These are phyloP conservation scores for Pachysandra terminalis DNA, from an alignment of 164 flowering plant species.

Conservation along the genomic window DNA sequence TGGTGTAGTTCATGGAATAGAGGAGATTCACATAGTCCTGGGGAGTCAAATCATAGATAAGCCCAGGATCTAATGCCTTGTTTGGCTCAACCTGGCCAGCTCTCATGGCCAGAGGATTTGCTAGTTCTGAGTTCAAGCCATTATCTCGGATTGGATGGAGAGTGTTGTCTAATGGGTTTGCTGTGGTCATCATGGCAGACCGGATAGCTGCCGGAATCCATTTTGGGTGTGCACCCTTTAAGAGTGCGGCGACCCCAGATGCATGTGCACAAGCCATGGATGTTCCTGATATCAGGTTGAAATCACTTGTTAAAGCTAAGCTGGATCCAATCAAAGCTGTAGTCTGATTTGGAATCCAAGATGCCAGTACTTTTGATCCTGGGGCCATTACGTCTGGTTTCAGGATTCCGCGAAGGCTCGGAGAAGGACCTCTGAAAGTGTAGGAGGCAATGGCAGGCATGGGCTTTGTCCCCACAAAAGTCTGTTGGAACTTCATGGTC, in stretches of 20 bases:
- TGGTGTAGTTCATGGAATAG: slow-evolving; percentile 42
- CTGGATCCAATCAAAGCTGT: slow-evolving; percentile 13
- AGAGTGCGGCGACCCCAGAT: slow-evolving; percentile 36
- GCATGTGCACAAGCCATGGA: slow-evolving; percentile 46
- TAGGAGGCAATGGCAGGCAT: slow-evolving; percentile 46
- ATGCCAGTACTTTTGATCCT: slow-evolving; percentile 44
- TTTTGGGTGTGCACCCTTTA: slow-evolving; percentile 35
- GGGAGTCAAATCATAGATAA: slow-evolving; percentile 32
- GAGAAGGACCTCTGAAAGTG: slow-evolving; percentile 56
- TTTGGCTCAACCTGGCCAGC: slow-evolving; percentile 43
- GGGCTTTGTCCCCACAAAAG: slow-evolving; percentile 34
- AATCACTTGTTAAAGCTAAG: slow-evolving; percentile 25
- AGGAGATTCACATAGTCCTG: slow-evolving; percentile 45
- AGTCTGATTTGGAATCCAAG: slow-evolving; percentile 25
- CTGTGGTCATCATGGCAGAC: slow-evolving; percentile 39
- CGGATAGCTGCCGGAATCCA: slow-evolving; percentile 48
- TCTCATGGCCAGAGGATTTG: slow-evolving; percentile 36
- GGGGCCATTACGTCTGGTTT: slow-evolving; percentile 73
- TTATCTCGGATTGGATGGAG: slow-evolving; percentile 17
- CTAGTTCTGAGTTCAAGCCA: slow-evolving; percentile 12
- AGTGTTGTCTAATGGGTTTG: slow-evolving; percentile 24
- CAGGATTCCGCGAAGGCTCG: slow-evolving; percentile 27
- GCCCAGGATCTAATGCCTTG: slow-evolving; percentile 47
- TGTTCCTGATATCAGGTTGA: slow-evolving; percentile 31
- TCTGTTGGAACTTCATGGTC: slow-evolving; percentile 42